A percentile compares a stretch with the other conserved stretches of the same genome.
These are phyloP conservation scores for Cryphonectria parasitica DNA, from an alignment of 2,329 filamentous ascomycete species.

Conservation along the genomic window DNA sequence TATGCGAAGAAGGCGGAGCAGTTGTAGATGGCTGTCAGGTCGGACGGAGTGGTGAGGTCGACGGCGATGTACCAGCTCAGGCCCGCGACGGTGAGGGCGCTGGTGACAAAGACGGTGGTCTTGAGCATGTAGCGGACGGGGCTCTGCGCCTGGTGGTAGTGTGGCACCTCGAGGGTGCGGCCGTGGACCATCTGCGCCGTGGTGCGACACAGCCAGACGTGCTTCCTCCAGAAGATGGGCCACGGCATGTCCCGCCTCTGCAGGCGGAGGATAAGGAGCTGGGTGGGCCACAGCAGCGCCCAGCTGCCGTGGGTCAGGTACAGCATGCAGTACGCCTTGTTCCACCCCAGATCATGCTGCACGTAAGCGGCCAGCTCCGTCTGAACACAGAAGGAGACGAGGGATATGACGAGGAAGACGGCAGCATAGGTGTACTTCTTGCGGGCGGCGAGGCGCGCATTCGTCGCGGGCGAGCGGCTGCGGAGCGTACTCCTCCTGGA, in stretches of 20 bases:
- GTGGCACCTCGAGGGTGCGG: slow-evolving; percentile 70
- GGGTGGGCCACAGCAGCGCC: slow-evolving; percentile 84
- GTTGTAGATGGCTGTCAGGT: slow-evolving; percentile 98
- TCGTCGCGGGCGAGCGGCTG: slow-evolving; percentile 73
- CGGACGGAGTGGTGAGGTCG: slow-evolving; percentile 87
- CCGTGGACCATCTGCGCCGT: slow-evolving; percentile 82
- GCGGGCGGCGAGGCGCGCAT: slow-evolving; percentile 67
- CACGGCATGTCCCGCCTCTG: slow-evolving; percentile 81
- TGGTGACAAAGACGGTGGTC: slow-evolving; percentile 82
- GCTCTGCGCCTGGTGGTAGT: slow-evolving; percentile 43
- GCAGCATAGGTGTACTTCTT: slow-evolving; percentile 87
- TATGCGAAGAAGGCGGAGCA: slow-evolving; percentile 99
- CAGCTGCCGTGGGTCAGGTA: slow-evolving; percentile 97
- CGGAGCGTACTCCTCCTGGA: slow-evolving; percentile 71
- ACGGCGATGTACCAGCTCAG: slow-evolving; percentile 96
- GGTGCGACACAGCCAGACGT: slow-evolving; percentile 54
- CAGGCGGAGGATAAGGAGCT: slow-evolving; percentile 78
- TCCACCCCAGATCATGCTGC: slow-evolving; percentile 88
- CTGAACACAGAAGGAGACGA: slow-evolving; percentile 89
- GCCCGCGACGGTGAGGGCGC: slow-evolving; percentile 84
- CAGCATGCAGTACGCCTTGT: slow-evolving; percentile 99
- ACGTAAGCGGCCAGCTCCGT: slow-evolving; percentile 96
- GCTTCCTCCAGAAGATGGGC: slow-evolving; percentile 79
- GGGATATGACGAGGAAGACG: slow-evolving; percentile 79
- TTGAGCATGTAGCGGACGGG: slow-evolving; percentile 72